Percentiles rank a stretch among this genome's conserved stretches.
Evolutionary conservation across 495 filamentous ascomycete genomes (phyloP).

Genomic region (Neurospora tetraspora): DNA sequence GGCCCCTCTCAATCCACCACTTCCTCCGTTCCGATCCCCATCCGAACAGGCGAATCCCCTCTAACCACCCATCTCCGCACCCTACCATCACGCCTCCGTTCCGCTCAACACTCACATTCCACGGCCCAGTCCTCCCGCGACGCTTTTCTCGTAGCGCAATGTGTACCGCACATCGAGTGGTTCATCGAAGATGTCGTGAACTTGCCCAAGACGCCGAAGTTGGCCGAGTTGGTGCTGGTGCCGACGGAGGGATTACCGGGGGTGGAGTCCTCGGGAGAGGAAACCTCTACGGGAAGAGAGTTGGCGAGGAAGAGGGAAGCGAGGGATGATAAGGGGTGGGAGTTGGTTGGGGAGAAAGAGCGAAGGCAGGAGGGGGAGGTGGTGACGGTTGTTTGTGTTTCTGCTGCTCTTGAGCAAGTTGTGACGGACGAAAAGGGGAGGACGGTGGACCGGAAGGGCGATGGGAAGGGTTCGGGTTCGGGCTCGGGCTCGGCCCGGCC

Average conservation of each 20-base stretch:
- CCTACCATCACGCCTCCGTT: conserved; percentile 28
- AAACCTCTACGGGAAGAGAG: conserved; percentile 24
- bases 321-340: conserved; percentile 20
- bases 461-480: neutral
- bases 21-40: conserved; percentile 6
- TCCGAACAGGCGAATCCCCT: conserved; percentile 13
- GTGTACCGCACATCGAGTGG: conserved; percentile 27
- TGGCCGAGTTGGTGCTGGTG: conserved; percentile 31
- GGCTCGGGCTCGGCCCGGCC: neutral
- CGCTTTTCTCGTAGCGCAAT: conserved; percentile 22
- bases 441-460: neutral
- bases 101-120: conserved; percentile 16
- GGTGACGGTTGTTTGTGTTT: conserved; percentile 18
- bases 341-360: conserved; percentile 25
- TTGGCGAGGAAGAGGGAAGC: conserved; percentile 16
- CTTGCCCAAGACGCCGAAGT: conserved; percentile 4
- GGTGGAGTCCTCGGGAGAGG: conserved; percentile 11
- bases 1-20: neutral
- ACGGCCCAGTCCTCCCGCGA: conserved; percentile 22
- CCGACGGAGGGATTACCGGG: conserved; percentile 24
- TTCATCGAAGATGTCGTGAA: conserved; percentile 26
- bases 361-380: conserved; percentile 27
- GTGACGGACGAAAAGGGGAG: neutral
- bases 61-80: conserved; percentile 29
- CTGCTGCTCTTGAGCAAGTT: neutral